Conservation (phyloP, 495 filamentous ascomycete genomes). For the Tirmania nivea region DNA sequence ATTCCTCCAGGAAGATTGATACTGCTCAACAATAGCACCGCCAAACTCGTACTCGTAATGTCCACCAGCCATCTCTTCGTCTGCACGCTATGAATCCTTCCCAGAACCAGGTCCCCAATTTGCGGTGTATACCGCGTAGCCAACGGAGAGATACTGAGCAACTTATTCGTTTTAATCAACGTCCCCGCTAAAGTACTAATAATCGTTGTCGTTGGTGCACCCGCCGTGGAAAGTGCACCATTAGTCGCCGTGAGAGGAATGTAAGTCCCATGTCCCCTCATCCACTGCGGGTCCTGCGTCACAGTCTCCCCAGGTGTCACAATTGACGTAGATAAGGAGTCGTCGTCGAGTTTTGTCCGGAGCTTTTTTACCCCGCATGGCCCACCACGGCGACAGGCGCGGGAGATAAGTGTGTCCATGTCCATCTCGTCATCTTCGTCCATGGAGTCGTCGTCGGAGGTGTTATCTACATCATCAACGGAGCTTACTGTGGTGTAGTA, state of each 20-base stretch:
- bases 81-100: constrained; percentile 81
- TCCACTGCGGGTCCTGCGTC: constrained; percentile 87
- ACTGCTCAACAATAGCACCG: constrained; percentile 56
- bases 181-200: constrained; percentile 71
- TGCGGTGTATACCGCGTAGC: constrained; percentile 88
- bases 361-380: constrained; percentile 22
- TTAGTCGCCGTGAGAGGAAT: neutral
- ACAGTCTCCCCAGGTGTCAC: constrained; percentile 81
- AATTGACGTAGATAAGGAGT: constrained; percentile 25
- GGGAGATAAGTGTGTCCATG: constrained; percentile 28
- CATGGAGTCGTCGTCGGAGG: constrained; percentile 22
- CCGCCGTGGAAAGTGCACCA: neutral
- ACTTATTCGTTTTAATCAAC: constrained; percentile 79
- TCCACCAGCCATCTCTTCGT: constrained; percentile 83
- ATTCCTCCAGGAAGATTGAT: constrained; percentile 95
- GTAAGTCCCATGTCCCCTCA: constrained; percentile 38
- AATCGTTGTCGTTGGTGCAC: constrained; percentile 27
- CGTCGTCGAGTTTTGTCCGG: constrained; percentile 12
- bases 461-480: neutral
- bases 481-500: constrained; percentile 5
- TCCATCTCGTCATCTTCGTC: constrained; percentile 38
- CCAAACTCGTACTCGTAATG: constrained; percentile 61
- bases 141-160: constrained; percentile 64
- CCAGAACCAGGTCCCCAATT: constrained; percentile 87
- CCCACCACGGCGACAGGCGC: constrained; percentile 17